Evolutionary conservation across 2,329 filamentous ascomycete genomes (phyloP), one percentile per base, ranked within the genome.

Genomic region (Ceratocystis huliohia): DNA sequence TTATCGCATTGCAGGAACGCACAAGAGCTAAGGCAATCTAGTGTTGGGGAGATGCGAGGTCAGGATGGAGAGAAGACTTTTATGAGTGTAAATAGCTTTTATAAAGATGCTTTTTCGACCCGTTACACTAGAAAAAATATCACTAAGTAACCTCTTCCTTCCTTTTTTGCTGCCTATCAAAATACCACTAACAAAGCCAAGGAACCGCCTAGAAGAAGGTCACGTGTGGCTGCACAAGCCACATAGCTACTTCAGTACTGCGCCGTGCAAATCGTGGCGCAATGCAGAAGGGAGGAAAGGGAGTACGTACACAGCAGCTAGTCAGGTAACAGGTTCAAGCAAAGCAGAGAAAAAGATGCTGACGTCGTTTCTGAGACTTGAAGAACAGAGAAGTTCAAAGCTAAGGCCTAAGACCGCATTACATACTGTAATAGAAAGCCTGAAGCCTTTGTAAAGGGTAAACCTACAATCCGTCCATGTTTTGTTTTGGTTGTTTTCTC

Each of bases 201-300:
- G 17, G 53, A 25, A 20, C 22, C 25, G 25, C 10, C 25, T 28
- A 30, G 28, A 7, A 25, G 2, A 17, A 33, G 17, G 53, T 59
- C 53, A 59, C 53, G 53, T 59, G 53, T 59, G 53, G 53, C 53
- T n/a, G 53, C 17, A n/a, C 53, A 59, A 33, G 53, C 53, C 53
- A 59, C 53, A 59, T 5, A 33, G 53, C 5, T 37, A 25, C 48
- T 17, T 3, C 15, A 41, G 37, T 3, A 3, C 37, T 41, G 37
- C 8, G 48, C 48, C 20, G 20, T 53, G 48, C 48, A 53, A 33
- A 59, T 30, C 17, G 28, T 59, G 53, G 53, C 53, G 53, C 53
- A 59, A 59, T 59, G n/a, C 53, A 59, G 53, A 13, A 13, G 37
- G 37, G 37, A n/a, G 25, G 6, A 17, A 17, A 2, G 15, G 6